Conservation (phyloP, 148 eudicot genomes). For the Polygonum maritimum region DNA sequence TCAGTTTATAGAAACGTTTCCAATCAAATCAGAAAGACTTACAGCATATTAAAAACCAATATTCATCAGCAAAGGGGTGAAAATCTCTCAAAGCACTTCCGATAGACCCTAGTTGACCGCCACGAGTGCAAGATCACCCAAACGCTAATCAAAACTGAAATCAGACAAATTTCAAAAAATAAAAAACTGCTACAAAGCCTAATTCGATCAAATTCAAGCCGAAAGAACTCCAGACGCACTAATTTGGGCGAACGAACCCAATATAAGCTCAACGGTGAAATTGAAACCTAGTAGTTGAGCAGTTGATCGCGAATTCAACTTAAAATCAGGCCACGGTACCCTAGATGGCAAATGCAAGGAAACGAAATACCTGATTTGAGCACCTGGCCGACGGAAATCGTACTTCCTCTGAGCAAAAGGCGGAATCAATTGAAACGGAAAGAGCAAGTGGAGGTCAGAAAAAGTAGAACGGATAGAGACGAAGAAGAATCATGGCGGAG, state of each 20-base stretch:
- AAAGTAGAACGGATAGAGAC: neutral
- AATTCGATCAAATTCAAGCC: neutral
- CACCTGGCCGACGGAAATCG: neutral
- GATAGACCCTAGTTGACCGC: conserved; percentile 8
- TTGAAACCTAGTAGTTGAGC: neutral
- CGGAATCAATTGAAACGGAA: neutral
- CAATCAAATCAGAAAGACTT: neutral
- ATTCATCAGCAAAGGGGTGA: neutral
- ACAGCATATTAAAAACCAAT: neutral
- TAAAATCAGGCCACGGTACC: neutral
- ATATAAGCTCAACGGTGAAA: neutral
- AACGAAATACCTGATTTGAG: conserved; percentile 4
- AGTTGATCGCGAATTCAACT: conserved; percentile 6
- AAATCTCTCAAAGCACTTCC: neutral
- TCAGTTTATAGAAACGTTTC: neutral
- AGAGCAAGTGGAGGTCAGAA: neutral
- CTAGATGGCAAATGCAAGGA: neutral
- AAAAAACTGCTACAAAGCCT: neutral
- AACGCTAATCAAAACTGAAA: neutral
- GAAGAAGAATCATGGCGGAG: neutral
- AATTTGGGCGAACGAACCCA: neutral
- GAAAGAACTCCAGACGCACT: neutral
- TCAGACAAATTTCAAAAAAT: neutral
- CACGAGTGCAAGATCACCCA: conserved; percentile 4
- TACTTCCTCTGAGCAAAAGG: conserved; percentile 4